phyloP scores from a whole-genome alignment of 345 rosid genomes.

The Syzygium aromaticum region DNA sequence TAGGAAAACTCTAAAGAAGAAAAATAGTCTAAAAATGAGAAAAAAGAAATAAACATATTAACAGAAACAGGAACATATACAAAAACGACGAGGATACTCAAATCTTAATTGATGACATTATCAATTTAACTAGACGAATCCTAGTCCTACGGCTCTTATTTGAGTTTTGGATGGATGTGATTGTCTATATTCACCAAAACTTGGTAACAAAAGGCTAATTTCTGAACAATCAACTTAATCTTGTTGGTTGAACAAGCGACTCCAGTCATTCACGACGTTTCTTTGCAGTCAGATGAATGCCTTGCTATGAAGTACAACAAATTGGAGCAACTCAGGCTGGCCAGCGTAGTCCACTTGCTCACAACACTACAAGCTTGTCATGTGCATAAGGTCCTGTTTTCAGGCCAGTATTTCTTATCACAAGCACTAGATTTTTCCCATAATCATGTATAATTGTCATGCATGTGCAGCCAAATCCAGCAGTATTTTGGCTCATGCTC shows the following conservation, averaged over 20 bases:
- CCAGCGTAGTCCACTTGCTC: neutral
- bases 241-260: neutral
- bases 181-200: neutral
- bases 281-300: neutral
- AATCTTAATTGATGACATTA: neutral
- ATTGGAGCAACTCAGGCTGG: neutral
- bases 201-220: neutral
- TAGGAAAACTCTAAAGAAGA: neutral
- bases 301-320: neutral
- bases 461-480: neutral
- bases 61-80: neutral
- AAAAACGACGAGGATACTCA: neutral
- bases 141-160: neutral
- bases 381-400: neutral
- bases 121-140: neutral
- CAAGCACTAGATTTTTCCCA: too few relatives aligned
- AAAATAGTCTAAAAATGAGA: neutral
- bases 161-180: neutral
- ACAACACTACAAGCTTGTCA: neutral
- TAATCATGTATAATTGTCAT: too few relatives aligned
- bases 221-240: neutral
- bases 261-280: neutral
- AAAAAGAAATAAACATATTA: neutral
- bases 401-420: too few relatives aligned
- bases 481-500: neutral